Evolutionary conservation across 2,329 filamentous ascomycete species (phyloP).

Genomic region (Xylaria sp.): DNA sequence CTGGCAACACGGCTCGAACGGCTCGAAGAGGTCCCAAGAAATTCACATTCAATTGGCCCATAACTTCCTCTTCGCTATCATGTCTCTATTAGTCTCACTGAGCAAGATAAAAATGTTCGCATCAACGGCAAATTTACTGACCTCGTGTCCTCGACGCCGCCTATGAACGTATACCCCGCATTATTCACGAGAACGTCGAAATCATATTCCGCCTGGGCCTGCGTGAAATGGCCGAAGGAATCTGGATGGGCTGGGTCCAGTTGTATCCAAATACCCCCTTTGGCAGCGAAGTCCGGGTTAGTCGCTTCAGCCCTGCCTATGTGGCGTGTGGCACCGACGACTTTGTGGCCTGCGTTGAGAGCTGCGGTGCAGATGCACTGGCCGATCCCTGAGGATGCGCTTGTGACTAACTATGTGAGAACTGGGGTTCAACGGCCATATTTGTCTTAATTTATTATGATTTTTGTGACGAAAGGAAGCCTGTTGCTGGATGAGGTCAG

Average conservation of each 20-base stretch:
- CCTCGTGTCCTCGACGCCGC: slow-evolving; percentile 39
- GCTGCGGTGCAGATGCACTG: slow-evolving; percentile 43
- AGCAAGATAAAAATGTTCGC: background rate
- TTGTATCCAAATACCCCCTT: slow-evolving; percentile 36
- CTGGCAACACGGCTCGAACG: slow-evolving; percentile 44
- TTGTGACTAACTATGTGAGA: slow-evolving; percentile 47
- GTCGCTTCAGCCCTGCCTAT: slow-evolving; percentile 26
- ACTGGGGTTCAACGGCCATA: no score
- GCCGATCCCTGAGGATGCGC: slow-evolving; percentile 50
- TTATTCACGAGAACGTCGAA: slow-evolving; percentile 27
- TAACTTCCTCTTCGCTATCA: slow-evolving; percentile 42
- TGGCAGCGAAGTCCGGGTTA: slow-evolving; percentile 31
- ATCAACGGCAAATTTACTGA: slow-evolving; percentile 14
- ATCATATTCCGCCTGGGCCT: slow-evolving; percentile 17
- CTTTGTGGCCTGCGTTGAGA: slow-evolving; percentile 47
- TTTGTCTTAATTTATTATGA: background rate
- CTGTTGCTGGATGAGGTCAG: background rate
- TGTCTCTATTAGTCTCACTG: background rate
- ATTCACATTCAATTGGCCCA: slow-evolving; percentile 55
- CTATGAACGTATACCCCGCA: slow-evolving; percentile 40
- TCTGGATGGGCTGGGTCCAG: slow-evolving; percentile 36
- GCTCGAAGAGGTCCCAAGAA: slow-evolving; percentile 58
- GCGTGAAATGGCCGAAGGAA: slow-evolving; percentile 32
- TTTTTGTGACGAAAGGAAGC: background rate
- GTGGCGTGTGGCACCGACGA: slow-evolving; percentile 49